These are phyloP conservation scores for Coprinellus aureogranulatus DNA, from an alignment of 768 basidiomycete genomes.

Conservation along the genomic window DNA sequence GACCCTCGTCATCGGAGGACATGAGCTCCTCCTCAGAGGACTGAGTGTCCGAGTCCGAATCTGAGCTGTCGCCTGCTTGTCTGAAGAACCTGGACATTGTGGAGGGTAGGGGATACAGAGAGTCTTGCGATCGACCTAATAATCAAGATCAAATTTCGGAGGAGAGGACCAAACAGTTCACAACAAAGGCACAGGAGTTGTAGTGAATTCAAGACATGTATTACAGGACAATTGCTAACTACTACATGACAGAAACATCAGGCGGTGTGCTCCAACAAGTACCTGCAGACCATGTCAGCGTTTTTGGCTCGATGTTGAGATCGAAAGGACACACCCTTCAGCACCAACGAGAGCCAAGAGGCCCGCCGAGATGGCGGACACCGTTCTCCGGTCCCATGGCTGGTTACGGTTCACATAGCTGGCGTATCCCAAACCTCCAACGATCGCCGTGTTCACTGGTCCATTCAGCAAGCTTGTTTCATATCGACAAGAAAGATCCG, in stretches of 20 bases:
- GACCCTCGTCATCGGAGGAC: constrained; percentile 64
- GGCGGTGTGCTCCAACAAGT: constrained; percentile 4
- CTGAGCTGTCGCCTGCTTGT: constrained; percentile 72
- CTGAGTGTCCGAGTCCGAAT: constrained; percentile 61
- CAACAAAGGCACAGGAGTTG: too few species aligned
- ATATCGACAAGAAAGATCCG: neutral
- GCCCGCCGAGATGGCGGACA: constrained; percentile 57
- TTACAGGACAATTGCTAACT: too few species aligned
- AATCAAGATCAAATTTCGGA: constrained; percentile 9
- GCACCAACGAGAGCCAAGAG: constrained; percentile 59
- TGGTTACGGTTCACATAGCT: constrained; percentile 65
- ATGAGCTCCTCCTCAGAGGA: constrained; percentile 72
- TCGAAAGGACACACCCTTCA: constrained; percentile 54
- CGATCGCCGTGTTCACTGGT: constrained; percentile 58
- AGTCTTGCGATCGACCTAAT: constrained; percentile 4
- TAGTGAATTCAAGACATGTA: too few species aligned
- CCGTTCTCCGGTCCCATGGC: constrained; percentile 63
- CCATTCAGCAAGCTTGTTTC: neutral
- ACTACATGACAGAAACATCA: too few species aligned
- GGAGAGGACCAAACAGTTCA: constrained; percentile 6
- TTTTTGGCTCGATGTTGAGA: too few species aligned
- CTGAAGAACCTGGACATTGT: constrained; percentile 88
- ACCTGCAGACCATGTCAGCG: constrained; percentile 4
- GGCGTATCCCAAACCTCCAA: constrained; percentile 63
- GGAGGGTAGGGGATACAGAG: constrained; percentile 11